Conservation (phyloP, 306 rosid genomes). For the Lathyrus tuberosus region DNA sequence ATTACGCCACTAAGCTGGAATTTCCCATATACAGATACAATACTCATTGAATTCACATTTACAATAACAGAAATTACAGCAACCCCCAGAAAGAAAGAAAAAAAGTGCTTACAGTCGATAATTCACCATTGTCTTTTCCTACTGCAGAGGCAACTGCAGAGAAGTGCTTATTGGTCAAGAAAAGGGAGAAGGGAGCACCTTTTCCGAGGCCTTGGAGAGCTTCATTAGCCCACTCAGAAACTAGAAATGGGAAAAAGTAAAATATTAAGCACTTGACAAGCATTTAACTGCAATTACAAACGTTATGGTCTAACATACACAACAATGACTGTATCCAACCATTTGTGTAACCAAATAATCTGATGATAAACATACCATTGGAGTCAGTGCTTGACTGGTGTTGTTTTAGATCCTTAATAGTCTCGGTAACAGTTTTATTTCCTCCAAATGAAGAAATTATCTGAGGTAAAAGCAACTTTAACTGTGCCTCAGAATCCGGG, state of each 20-base stretch:
- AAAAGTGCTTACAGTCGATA: constrained; percentile 68
- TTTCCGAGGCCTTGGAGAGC: constrained; percentile 89
- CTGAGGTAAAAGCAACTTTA: constrained; percentile 75
- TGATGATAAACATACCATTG: constrained; percentile 58
- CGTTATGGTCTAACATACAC: constrained; percentile 5
- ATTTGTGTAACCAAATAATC: constrained; percentile 25
- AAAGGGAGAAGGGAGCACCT: constrained; percentile 96
- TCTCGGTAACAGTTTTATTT: constrained; percentile 67
- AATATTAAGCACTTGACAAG: constrained; percentile 27
- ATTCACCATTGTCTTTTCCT: constrained; percentile 52
- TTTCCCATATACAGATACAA: constrained; percentile 30
- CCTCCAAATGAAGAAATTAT: constrained; percentile 68
- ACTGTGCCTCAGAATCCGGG: constrained; percentile 75
- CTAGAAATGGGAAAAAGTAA: constrained; percentile 48
- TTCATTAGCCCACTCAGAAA: constrained; percentile 91
- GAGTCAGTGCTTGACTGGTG: constrained; percentile 68
- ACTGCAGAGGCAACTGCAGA: constrained; percentile 75
- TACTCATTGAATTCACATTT: constrained; percentile 7
- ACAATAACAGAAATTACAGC: background rate
- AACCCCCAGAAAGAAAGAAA: background rate
- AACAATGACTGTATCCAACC: constrained; percentile 18
- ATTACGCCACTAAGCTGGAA: constrained; percentile 77
- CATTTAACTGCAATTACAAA: constrained; percentile 9
- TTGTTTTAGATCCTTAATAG: constrained; percentile 68
- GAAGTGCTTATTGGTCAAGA: constrained; percentile 76